Evolutionary conservation across 2,329 filamentous ascomycete species (phyloP), one percentile per base, ranked within the genome.

Genomic region (Fonsecaea multimorphosa): DNA sequence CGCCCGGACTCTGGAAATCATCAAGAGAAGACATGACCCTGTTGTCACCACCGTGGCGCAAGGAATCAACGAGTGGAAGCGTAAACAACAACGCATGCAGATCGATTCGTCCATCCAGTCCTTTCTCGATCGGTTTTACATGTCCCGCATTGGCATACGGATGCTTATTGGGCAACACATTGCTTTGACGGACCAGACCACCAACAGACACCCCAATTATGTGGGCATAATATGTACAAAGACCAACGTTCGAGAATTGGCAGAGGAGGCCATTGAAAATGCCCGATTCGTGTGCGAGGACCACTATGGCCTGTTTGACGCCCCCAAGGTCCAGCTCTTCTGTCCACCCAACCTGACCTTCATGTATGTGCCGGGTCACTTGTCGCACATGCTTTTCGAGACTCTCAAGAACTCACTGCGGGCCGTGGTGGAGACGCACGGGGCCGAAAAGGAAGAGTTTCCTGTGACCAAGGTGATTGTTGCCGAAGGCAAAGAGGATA

Each of bases 131-230:
- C 91, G 95, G 66, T 99, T 99, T 81, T 99, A 99, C 84, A 99
- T 99, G 95, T 97, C 93, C 52, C 92, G 95, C 69, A 99, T 99
- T 75, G 95, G 95, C 71, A 99, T 99, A 73, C 91, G 95, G 73
- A 99, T 99, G 95, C 88, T 99, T 58, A 97, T 99, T 74, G 95
- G 95, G 60, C 95, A 99, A 78, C 95, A 99, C 82, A 97, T 99
- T 74, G 95, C 95, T 66, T 84, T 99, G 65, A 97, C 93, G 5
- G 94, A 98, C 78, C 93, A 98, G 80, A 91, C 89, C 74, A 90
- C 95, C 73, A 89, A 93, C 72, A 89, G 89, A 68, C 94, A 98
- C 78, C 92, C 93, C 40, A 91, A 92, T 68, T 98, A 99, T 76
- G 95, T 99, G 72, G 95, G 95, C 69, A 97, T 99, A 72, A 99